phyloP scores from a whole-genome alignment of 345 rosid genomes.

The Alliaria petiolata region DNA sequence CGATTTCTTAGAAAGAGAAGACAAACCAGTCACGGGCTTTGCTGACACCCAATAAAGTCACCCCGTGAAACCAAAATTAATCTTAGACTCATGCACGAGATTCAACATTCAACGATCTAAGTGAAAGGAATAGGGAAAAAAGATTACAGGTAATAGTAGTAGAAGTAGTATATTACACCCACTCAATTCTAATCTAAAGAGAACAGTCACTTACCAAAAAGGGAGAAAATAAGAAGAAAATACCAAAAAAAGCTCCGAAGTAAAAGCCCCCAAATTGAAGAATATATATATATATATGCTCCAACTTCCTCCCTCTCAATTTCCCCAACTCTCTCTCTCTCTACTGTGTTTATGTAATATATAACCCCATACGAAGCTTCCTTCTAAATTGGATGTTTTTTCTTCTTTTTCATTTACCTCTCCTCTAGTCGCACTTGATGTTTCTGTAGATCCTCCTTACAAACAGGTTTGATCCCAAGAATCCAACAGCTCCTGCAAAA shows the following conservation, averaged over 20 bases:
- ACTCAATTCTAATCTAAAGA: slow-evolving; percentile 30
- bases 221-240: background rate
- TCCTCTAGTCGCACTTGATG: slow-evolving; percentile 82
- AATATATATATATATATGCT: slow-evolving; percentile 4
- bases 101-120: slow-evolving; percentile 3
- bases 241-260: background rate
- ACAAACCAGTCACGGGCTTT: background rate
- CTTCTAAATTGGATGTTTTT: slow-evolving; percentile 10
- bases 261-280: background rate
- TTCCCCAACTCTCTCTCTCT: background rate
- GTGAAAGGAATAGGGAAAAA: background rate
- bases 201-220: slow-evolving; percentile 22
- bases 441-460: slow-evolving; percentile 96
- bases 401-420: background rate
- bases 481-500: slow-evolving; percentile 85
- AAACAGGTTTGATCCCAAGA: slow-evolving; percentile 85
- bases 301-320: background rate
- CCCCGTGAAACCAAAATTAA: background rate
- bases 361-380: slow-evolving; percentile 12
- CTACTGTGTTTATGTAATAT: slow-evolving; percentile 24
- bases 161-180: slow-evolving; percentile 24
- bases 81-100: background rate
- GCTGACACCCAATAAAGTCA: background rate
- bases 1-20: background rate
- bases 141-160: slow-evolving; percentile 16